Evolutionary conservation across 768 basidiomycete species (phyloP).

Genomic region (Russula abietina): DNA sequence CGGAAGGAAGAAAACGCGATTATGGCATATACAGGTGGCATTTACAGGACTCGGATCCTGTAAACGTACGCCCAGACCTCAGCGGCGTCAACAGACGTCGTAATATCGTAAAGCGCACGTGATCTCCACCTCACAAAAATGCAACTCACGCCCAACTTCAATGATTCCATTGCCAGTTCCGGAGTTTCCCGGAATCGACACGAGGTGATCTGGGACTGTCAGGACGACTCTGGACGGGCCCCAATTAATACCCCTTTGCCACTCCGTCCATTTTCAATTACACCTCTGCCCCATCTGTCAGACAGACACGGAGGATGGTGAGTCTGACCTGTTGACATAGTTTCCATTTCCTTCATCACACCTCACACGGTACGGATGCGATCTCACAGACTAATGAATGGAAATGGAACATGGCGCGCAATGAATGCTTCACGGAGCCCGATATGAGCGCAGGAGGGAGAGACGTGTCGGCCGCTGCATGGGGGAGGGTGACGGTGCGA

Average conservation of each 20-base stretch:
- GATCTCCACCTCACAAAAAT: too few relatives aligned
- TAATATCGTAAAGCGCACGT: too few relatives aligned
- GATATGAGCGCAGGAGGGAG: conserved; percentile 53
- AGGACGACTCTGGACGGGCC: too few relatives aligned
- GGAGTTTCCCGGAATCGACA: conserved; percentile 65
- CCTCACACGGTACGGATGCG: conserved; percentile 59
- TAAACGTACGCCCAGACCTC: too few relatives aligned
- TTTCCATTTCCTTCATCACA: conserved; percentile 30
- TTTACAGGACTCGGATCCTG: too few relatives aligned
- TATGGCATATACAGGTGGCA: too few relatives aligned
- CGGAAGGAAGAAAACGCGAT: too few relatives aligned
- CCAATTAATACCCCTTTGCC: not conserved
- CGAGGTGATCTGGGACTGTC: too few relatives aligned
- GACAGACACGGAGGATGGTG: too few relatives aligned
- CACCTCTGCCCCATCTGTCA: too few relatives aligned
- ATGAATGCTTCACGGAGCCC: conserved; percentile 68
- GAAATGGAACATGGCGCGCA: conserved; percentile 79
- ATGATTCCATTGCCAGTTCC: conserved; percentile 55
- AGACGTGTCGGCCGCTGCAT: conserved; percentile 37
- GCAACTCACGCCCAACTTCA: conserved; percentile 72
- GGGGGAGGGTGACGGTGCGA: not conserved
- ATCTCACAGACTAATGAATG: conserved; percentile 77
- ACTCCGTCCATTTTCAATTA: too few relatives aligned
- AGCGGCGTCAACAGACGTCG: too few relatives aligned
- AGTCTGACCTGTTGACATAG: not conserved